A percentile compares a stretch with the other conserved stretches of the same genome.
Evolutionary conservation across 1,139 yeast genomes (phyloP).

Genomic region (Candida freyschussii): DNA sequence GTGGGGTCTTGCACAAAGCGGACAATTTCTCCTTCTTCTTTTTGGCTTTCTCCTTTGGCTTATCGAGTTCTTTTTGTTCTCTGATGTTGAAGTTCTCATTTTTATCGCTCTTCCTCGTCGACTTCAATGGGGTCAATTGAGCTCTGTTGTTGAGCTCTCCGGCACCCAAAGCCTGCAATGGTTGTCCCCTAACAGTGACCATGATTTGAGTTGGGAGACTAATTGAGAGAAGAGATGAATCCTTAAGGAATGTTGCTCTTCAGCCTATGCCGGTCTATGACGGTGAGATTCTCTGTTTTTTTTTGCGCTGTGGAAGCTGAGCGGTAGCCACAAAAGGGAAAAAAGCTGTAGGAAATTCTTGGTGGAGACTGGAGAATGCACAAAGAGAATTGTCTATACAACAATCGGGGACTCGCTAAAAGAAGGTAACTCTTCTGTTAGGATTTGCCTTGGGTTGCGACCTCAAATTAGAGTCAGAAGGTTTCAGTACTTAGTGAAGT

Average conservation of each 20-base stretch:
- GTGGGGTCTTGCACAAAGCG: constrained; percentile 90
- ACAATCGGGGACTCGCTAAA: no score
- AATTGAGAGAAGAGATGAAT: constrained; percentile 1
- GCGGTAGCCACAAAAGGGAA: no score
- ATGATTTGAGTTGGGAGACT: constrained; percentile 13
- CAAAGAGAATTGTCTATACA: no score
- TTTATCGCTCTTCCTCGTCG: constrained; percentile 22
- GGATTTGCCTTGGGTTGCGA: no score
- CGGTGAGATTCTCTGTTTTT: no score
- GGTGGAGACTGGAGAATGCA: no score
- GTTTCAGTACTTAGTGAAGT: no score
- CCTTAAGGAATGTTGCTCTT: not conserved
- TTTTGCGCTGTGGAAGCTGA: no score
- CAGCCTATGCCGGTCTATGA: no score
- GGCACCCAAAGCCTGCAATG: constrained; percentile 29
- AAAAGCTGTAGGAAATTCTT: not conserved
- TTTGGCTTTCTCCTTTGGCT: constrained; percentile 28
- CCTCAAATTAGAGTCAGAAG: no score
- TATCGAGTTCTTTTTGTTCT: constrained; percentile 14
- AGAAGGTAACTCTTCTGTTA: no score
- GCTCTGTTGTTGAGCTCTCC: constrained; percentile 29
- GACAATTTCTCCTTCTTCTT: constrained; percentile 86
- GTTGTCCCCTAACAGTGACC: constrained; percentile 29
- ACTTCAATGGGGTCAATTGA: constrained; percentile 25
- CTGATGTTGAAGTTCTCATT: constrained; percentile 12